Evolutionary conservation across 495 filamentous ascomycete genomes (phyloP).

Genomic region (Arthonia radiata): DNA sequence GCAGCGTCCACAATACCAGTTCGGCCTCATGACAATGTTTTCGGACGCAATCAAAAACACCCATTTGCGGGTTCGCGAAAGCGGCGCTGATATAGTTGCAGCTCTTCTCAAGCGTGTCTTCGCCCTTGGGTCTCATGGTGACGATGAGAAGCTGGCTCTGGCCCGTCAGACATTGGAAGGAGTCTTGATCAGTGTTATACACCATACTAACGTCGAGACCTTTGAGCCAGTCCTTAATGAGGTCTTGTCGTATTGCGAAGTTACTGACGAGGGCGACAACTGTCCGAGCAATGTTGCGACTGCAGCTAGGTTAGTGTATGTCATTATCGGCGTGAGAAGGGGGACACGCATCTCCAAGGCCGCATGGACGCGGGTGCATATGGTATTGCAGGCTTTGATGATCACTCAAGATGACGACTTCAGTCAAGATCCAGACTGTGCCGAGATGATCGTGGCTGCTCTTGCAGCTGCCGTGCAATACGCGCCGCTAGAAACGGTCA

Average conservation of each 20-base stretch:
- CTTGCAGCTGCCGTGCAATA: conserved; percentile 42
- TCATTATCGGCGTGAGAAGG: conserved; percentile 46
- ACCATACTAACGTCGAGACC: conserved; percentile 50
- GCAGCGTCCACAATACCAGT: conserved; percentile 36
- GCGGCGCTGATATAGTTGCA: conserved; percentile 45
- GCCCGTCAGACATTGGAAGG: conserved; percentile 40
- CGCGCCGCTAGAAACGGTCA: conserved; percentile 56
- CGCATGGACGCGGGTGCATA: no score
- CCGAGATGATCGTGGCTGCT: conserved; percentile 15
- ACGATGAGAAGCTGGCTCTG: conserved; percentile 21
- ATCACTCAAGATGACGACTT: no score
- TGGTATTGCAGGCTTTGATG: no score
- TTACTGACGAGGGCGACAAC: no score
- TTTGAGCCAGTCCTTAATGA: conserved; percentile 37
- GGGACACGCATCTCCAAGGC: no score
- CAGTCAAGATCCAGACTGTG: conserved; percentile 20
- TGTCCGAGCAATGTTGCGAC: no score
- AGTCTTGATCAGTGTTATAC: conserved; percentile 51
- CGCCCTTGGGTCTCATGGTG: conserved; percentile 16
- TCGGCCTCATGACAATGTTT: conserved; percentile 77
- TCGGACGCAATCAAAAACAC: conserved; percentile 69
- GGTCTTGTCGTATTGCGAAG: no score
- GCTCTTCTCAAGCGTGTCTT: conserved; percentile 10
- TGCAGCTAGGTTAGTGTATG: conserved; percentile 40
- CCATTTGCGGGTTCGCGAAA: conserved; percentile 57